Evolutionary conservation across 352 stramenopile species (phyloP), one percentile per base, ranked within the genome.

Genomic region (Globisporangium sylvaticum): DNA sequence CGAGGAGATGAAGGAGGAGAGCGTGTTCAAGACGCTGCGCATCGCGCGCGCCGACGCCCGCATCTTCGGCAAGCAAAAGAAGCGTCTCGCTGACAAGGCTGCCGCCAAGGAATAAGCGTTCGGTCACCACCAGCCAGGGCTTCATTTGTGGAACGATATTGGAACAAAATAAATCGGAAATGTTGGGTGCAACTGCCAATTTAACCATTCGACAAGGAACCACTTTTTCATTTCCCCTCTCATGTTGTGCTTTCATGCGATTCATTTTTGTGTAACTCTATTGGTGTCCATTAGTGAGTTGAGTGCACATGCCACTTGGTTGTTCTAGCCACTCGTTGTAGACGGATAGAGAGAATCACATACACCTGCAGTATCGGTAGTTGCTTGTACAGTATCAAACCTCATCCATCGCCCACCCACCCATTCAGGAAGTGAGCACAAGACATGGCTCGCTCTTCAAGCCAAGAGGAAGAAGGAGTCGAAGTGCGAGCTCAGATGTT

Each of bases 61-160:
- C 75, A 92, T 94, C 67, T 83, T 80, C 69, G 89, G 89, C 73
- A 93, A 94, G 83, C 87, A 92, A 79, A 88, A 89, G 76, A 96
- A 96, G 86, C 88, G 87, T 79, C 77, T 94, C 66, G 87, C 84
- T 54, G 87, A 96, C 79, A 96, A 96, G 86, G 85, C 87, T 65
- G 78, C 81, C 37, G 81, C 81, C 73, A 88, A 91, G 68, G 86
- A 95, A 75, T 92, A 94, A 91, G 75, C 71, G 63, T 58, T 44
- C 10, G 20, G 62, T 64, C 31, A 73, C 48, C 66, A 53, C 73
- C 73, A 80, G 68, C 75, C 42, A 50, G 42, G 42, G 42, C 42
- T 50, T 84, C 73, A 70, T 75, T 76, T 84, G 77, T 75, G 76
- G 77, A 87, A 85, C 68, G 42, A 50, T 66, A 72, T 84, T 84